These are phyloP conservation scores for Quercus robur DNA, from an alignment of 306 rosid genomes.

Conservation along the genomic window DNA sequence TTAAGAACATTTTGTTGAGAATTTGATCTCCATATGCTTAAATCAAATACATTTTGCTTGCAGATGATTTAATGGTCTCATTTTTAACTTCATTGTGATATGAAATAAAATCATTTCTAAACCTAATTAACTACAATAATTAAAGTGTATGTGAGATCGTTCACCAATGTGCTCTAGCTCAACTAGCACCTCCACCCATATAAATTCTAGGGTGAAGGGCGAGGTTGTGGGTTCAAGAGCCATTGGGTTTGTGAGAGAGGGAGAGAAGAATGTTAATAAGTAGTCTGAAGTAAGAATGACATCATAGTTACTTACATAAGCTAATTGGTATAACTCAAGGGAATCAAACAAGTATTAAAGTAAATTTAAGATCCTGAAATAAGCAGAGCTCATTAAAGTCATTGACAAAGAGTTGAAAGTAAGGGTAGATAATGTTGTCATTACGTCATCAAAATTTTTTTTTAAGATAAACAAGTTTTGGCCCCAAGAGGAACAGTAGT, in stretches of 20 bases:
- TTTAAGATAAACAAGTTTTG: no score
- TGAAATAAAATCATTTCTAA: not conserved
- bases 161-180: no score
- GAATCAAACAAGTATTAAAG: not conserved
- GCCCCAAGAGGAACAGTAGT: no score
- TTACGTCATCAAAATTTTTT: not conserved
- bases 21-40: not conserved
- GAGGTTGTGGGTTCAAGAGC: no score
- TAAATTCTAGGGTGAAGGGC: no score
- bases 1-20: no score
- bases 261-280: not conserved
- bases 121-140: not conserved
- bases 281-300: not conserved
- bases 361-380: not conserved
- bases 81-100: not conserved
- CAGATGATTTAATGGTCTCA: not conserved
- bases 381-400: not conserved
- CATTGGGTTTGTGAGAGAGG: no score
- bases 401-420: not conserved
- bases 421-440: not conserved
- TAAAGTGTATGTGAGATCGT: not conserved
- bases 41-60: not conserved
- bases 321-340: not conserved
- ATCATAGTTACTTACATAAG: not conserved
- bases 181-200: no score